A percentile compares a stretch with the other conserved stretches of the same genome.
phyloP scores from a whole-genome alignment of 2,329 filamentous ascomycete species.

The Ascochyta lentis region DNA sequence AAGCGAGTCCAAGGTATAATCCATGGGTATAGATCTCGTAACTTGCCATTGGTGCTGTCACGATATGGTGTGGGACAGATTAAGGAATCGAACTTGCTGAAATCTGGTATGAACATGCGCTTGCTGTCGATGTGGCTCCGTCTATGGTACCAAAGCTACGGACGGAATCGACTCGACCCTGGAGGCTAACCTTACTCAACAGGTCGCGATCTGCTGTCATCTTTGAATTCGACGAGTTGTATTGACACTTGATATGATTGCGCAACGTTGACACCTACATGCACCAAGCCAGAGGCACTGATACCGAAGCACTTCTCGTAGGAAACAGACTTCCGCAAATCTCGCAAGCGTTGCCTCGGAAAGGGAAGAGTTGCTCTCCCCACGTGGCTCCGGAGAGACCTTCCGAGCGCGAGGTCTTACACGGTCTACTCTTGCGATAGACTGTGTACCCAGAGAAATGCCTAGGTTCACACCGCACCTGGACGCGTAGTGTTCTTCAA shows the following conservation, averaged over 20 bases:
- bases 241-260: not conserved
- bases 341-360: not conserved
- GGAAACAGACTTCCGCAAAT: not conserved
- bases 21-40: not conserved
- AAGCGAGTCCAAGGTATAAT: not conserved
- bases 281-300: not conserved
- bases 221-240: not conserved
- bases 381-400: not conserved
- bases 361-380: not conserved
- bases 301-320: not conserved
- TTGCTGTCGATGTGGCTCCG: no score
- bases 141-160: no score
- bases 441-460: not conserved
- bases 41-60: not conserved
- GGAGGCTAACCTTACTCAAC: not conserved
- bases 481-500: constrained; percentile 16
- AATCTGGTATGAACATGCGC: no score
- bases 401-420: not conserved
- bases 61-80: not conserved
- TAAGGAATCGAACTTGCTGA: no score
- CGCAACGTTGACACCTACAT: not conserved
- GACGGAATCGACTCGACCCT: no score
- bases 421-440: not conserved
- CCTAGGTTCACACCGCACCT: not conserved
- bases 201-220: not conserved